A percentile compares a stretch with the other conserved stretches of the same genome.
Evolutionary conservation across 805 yeast species (phyloP).

Genomic region (Saccharomycopsis sp.): DNA sequence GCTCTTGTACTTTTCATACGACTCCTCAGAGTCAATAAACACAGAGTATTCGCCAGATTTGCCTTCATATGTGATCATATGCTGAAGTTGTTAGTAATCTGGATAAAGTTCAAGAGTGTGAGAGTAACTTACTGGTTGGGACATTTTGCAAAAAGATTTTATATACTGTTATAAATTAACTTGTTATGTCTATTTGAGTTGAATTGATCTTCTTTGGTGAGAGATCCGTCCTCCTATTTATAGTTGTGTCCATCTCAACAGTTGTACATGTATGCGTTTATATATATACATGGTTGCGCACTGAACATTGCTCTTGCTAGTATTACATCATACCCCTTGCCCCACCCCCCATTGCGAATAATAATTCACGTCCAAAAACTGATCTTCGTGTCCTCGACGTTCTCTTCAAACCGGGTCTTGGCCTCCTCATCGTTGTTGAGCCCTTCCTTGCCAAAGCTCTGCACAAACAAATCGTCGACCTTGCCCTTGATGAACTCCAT

Average conservation of each 20-base stretch:
- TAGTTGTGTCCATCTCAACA: too few species aligned
- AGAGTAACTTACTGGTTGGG: too few species aligned
- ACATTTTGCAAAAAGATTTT: too few species aligned
- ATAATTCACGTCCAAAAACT: conserved; percentile 15
- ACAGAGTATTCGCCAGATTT: conserved; percentile 49
- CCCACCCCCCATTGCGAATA: too few species aligned
- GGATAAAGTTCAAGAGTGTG: neutral
- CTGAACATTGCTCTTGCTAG: too few species aligned
- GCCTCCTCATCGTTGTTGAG: conserved; percentile 5
- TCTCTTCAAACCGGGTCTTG: conserved; percentile 7
- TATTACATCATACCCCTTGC: too few species aligned
- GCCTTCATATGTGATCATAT: conserved; percentile 65
- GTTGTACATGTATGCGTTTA: too few species aligned
- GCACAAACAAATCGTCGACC: conserved; percentile 20
- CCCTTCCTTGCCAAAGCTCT: conserved; percentile 19
- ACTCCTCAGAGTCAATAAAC: conserved; percentile 48
- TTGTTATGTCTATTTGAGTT: too few species aligned
- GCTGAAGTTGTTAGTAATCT: conserved; percentile 26
- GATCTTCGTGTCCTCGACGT: conserved; percentile 10
- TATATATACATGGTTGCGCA: too few species aligned
- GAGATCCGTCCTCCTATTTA: too few species aligned
- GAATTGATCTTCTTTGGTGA: too few species aligned
- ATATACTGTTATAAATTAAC: too few species aligned
- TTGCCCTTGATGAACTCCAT: conserved; percentile 16
- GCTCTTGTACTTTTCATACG: conserved; percentile 38